Conservation (phyloP, 1,284 basidiomycete genomes). For the Melampsora americana region DNA sequence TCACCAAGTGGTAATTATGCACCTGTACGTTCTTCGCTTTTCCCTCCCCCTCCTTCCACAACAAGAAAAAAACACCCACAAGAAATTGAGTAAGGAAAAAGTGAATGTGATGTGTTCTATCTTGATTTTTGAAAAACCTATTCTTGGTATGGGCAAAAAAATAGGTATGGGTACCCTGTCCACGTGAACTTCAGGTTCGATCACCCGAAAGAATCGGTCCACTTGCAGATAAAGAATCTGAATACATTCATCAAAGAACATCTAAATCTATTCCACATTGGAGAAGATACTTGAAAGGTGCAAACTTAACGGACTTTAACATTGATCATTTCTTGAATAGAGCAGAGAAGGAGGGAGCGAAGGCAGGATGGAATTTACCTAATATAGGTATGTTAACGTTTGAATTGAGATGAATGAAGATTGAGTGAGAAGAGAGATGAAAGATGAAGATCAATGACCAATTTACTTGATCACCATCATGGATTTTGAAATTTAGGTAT, state of each 20-base stretch:
- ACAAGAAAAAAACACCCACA: too few species aligned
- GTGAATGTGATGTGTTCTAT: too few species aligned
- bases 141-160: not conserved
- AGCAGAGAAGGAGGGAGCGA: slow-evolving; percentile 15
- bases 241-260: slow-evolving; percentile 29
- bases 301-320: slow-evolving; percentile 25
- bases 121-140: too few species aligned
- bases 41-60: too few species aligned
- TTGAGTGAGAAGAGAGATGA: too few species aligned
- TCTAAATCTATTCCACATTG: slow-evolving; percentile 34
- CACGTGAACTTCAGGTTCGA: slow-evolving; percentile 19
- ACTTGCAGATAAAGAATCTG: slow-evolving; percentile 28
- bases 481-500: not conserved
- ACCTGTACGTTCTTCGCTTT: not conserved
- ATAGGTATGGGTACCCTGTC: slow-evolving; percentile 40
- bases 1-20: slow-evolving; percentile 40
- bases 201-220: slow-evolving; percentile 13
- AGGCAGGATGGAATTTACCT: slow-evolving; percentile 23
- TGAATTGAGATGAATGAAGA: not conserved
- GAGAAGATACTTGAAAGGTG: slow-evolving; percentile 31
- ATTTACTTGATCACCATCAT: not conserved
- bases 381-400: slow-evolving; percentile 39
- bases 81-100: too few species aligned
- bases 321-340: slow-evolving; percentile 29
- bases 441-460: not conserved